A percentile compares a stretch with the other conserved stretches of the same genome.
Evolutionary conservation across 1,284 basidiomycete species (phyloP).

Genomic region (Moniliophthora roreri): DNA sequence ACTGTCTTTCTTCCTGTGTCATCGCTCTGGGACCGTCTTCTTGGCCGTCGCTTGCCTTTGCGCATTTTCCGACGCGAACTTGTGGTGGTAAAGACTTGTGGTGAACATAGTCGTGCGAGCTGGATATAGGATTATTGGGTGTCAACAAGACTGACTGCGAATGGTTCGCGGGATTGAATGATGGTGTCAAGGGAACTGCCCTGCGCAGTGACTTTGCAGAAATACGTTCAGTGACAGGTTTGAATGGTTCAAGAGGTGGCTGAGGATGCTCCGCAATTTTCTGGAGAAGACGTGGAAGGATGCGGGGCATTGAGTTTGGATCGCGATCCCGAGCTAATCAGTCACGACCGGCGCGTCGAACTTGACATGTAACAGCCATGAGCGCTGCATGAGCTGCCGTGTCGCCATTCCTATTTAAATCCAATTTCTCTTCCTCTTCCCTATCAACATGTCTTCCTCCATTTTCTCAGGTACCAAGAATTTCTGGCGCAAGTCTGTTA

Average conservation of each 20-base stretch:
- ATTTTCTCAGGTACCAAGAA: slow-evolving; percentile 35
- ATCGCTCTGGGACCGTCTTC: slow-evolving; percentile 51
- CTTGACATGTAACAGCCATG: background rate
- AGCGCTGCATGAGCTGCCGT: too few relatives aligned
- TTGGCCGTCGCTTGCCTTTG: slow-evolving; percentile 21
- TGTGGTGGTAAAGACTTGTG: slow-evolving; percentile 61
- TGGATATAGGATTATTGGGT: slow-evolving; percentile 49
- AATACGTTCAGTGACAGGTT: background rate
- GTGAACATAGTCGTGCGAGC: slow-evolving; percentile 41
- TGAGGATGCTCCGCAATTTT: slow-evolving; percentile 3
- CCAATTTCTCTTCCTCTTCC: background rate
- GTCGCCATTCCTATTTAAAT: background rate
- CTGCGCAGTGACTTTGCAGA: slow-evolving; percentile 46
- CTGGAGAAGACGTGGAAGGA: slow-evolving; percentile 14
- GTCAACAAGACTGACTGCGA: slow-evolving; percentile 58
- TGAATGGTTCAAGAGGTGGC: slow-evolving; percentile 10
- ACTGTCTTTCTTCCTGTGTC: slow-evolving; percentile 57
- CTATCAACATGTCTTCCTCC: slow-evolving; percentile 15
- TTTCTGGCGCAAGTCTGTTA: slow-evolving; percentile 34
- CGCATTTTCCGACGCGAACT: slow-evolving; percentile 29
- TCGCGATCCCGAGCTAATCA: background rate
- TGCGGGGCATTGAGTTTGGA: slow-evolving; percentile 11
- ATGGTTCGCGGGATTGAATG: slow-evolving; percentile 42
- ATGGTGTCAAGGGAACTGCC: slow-evolving; percentile 37
- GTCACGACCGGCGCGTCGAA: too few relatives aligned